These are phyloP conservation scores for Brassica hybrid DNA, from an alignment of 441 rosid species.

Conservation along the genomic window DNA sequence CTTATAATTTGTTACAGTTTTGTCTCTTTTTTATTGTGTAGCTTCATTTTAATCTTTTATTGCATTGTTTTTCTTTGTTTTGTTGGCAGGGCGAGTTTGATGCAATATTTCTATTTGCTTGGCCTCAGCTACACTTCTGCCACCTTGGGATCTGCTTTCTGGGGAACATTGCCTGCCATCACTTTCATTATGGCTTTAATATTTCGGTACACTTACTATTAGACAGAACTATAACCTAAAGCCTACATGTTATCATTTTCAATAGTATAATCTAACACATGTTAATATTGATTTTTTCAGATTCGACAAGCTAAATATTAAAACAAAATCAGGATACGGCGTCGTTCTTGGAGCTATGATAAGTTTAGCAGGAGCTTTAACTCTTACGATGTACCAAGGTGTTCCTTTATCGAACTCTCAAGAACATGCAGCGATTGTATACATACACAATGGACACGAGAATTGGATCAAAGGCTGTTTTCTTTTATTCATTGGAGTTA, in stretches of 20 bases:
- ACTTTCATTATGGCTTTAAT: slow-evolving; percentile 61
- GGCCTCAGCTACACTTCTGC: slow-evolving; percentile 62
- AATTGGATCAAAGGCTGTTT: slow-evolving; percentile 58
- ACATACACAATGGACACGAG: slow-evolving; percentile 37
- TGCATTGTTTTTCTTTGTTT: not conserved
- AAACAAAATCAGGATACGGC: slow-evolving; percentile 47
- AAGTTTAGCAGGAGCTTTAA: slow-evolving; percentile 54
- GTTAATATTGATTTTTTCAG: slow-evolving; percentile 22
- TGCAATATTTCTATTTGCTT: slow-evolving; percentile 55
- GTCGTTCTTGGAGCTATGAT: slow-evolving; percentile 54
- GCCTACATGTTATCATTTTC: not conserved
- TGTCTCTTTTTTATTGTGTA: not conserved
- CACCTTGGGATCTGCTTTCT: slow-evolving; percentile 56
- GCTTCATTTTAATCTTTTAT: not conserved
- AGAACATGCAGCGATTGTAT: not conserved
- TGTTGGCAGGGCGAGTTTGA: slow-evolving; percentile 51
- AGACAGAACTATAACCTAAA: not conserved
- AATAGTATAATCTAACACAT: not conserved
- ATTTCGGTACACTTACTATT: slow-evolving; percentile 42
- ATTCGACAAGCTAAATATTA: slow-evolving; percentile 50
- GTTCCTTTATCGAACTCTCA: slow-evolving; percentile 38
- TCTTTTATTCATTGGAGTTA: slow-evolving; percentile 40
- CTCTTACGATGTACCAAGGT: slow-evolving; percentile 59
- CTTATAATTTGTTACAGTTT: not conserved
- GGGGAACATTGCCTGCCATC: slow-evolving; percentile 48